These are phyloP conservation scores for Adansonia rubrostipa DNA, from an alignment of 441 rosid species.

Conservation along the genomic window DNA sequence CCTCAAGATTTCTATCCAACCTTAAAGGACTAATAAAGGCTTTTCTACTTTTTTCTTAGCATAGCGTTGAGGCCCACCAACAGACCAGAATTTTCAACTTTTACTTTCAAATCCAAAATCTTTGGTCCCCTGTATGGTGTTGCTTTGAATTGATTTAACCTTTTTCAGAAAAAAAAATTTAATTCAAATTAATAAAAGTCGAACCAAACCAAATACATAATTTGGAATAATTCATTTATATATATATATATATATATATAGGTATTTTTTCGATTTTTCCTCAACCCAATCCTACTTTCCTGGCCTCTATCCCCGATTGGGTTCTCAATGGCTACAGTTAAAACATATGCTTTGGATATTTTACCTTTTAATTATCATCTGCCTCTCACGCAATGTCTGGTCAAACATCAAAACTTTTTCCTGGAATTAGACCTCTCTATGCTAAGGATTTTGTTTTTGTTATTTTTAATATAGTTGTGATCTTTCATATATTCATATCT, in stretches of 20 bases:
- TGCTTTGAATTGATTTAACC: neutral
- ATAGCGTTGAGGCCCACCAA: neutral
- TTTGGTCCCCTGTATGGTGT: neutral
- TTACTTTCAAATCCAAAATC: neutral
- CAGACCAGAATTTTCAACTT: neutral
- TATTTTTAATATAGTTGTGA: too few species aligned
- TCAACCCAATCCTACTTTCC: neutral
- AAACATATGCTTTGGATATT: neutral
- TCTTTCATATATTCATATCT: too few species aligned
- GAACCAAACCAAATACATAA: neutral
- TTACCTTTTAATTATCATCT: neutral
- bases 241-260: too few species aligned
- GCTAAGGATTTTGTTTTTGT: too few species aligned
- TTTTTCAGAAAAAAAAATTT: neutral
- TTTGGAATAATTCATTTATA: too few species aligned
- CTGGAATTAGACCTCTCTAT: too few species aligned
- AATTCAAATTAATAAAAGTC: neutral
- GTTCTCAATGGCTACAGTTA: neutral
- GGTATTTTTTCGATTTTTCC: too few species aligned
- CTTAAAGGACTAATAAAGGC: neutral
- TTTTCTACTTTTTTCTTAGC: neutral
- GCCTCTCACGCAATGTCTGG: neutral
- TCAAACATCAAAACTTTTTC: neutral
- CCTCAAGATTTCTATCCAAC: neutral
- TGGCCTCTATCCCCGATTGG: neutral